Evolutionary conservation across 1,139 yeast genomes (phyloP), one percentile per base, ranked within the genome.

Genomic region (Keqinozyma sinolaborantium): DNA sequence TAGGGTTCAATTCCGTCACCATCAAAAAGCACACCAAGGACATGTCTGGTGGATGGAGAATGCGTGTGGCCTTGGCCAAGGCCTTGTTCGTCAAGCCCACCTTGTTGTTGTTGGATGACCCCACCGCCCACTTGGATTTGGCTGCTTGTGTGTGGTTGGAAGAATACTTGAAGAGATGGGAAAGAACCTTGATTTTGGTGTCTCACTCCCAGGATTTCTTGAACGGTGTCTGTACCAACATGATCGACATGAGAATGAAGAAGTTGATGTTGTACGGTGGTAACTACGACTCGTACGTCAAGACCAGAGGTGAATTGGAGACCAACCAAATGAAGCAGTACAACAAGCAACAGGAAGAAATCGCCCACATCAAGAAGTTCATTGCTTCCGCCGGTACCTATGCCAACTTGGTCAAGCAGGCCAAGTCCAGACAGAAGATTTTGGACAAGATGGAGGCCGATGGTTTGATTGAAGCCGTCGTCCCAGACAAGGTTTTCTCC

Each of bases 141-240:
- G 97, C 92, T 63, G 98, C 98, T 40, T 92, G 97, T 83, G 98
- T 94, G 56, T 92, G 98, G 98, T 77, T 92, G 64, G 99, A 92
- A 77, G 97, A 90, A 70, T 92, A 92, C 67, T 77, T 92, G 57
- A 90, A 88, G 74, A 76, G 90, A 61, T 92, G 83, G 62, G 97
- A 90, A 64, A 80, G 95, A 62, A 90, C 88, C 43, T 77, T 94
- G 64, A 92, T 92, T 33, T 74, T 92, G 48, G 97, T 92, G 42
- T 92, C 98, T 19, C 99, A 92, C 70, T 92, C 98, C 31, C 96
- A 88, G 73, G 99, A 92, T 83, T 92, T 92, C 95, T 75, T 92
- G 56, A 94, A 92, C 67, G 97, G 97, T 68, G 99, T 92, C 37
- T 94, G 98, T 75, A 71, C 94, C 47, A 92, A 90, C 70, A 94